Evolutionary conservation across 371 early-diverging fungal species (phyloP), one percentile per base, ranked within the genome.

Genomic region (Dichotomocladium elegans): DNA sequence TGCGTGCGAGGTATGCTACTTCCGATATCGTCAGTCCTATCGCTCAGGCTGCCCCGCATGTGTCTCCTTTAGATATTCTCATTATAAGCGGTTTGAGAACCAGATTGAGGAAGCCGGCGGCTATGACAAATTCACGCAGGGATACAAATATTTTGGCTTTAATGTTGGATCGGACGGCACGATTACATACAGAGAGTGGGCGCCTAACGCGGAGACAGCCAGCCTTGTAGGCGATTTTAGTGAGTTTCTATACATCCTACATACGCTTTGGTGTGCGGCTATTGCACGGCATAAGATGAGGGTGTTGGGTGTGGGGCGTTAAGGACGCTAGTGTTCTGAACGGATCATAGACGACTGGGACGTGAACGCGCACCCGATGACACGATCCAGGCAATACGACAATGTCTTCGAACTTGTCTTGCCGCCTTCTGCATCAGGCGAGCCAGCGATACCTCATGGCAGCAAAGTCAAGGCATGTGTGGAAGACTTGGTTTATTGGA

Each of bases 221-320:
- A 87, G 76, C 57, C 80, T 96, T 19, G 83, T 94, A 34, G 97
- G 97, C 27, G 96, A 96, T 50, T 96, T 96, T 69, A 96, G 93
- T 91, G 75, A 64, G 82, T 76, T 3, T n/a, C 14, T 17, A 11
- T 9, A 15, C 19, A n/a, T 30, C 12, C n/a, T n/a, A n/a, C n/a
- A n/a, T n/a, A n/a, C n/a, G n/a, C n/a, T n/a, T n/a, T n/a, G n/a
- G n/a, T n/a, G n/a, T n/a, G n/a, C n/a, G n/a, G n/a, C n/a, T n/a
- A n/a, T n/a, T n/a, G n/a, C n/a, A n/a, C n/a, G n/a, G n/a, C n/a
- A n/a, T n/a, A n/a, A n/a, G n/a, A n/a, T n/a, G n/a, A n/a, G n/a
- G n/a, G n/a, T n/a, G n/a, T n/a, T n/a, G n/a, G n/a, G n/a, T n/a
- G n/a, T n/a, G n/a, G n/a, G n/a, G n/a, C n/a, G n/a, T n/a, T n/a